Conservation (phyloP, 495 filamentous ascomycete genomes). For the Xylaria longipes region DNA sequence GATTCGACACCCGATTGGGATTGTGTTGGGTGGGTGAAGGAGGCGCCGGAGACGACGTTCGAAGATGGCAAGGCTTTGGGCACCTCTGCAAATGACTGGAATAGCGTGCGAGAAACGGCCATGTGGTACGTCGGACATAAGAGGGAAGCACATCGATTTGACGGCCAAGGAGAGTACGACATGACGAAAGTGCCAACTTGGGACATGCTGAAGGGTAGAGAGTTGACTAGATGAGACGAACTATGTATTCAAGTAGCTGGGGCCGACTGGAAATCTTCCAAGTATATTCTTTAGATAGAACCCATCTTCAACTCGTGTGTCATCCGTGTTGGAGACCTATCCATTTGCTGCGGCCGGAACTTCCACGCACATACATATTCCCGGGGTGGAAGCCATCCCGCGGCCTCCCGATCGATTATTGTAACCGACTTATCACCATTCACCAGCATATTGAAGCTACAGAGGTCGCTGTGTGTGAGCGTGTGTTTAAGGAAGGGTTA, state of each 20-base stretch:
- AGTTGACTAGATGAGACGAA: neutral
- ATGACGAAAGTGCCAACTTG: neutral
- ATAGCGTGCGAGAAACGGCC: neutral
- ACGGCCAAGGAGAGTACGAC: neutral
- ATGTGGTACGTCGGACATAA: neutral
- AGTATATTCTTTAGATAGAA: constrained; percentile 47
- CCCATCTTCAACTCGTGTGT: constrained; percentile 58
- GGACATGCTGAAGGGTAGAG: neutral
- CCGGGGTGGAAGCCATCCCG: too few species aligned
- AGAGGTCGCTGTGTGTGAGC: too few species aligned
- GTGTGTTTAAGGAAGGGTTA: too few species aligned
- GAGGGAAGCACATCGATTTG: neutral
- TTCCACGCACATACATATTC: too few species aligned
- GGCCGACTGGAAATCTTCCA: too few species aligned
- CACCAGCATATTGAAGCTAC: too few species aligned
- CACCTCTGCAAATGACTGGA: neutral
- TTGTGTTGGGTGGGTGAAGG: neutral
- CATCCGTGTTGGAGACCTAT: constrained; percentile 51
- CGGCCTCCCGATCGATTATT: too few species aligned
- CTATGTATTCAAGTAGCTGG: too few species aligned
- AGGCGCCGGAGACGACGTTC: neutral
- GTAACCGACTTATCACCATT: too few species aligned
- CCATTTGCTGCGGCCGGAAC: too few species aligned
- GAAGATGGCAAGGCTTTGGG: neutral
- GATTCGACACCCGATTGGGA: neutral